Evolutionary conservation across 805 yeast genomes (phyloP).

Genomic region (Saturnispora silvae): DNA sequence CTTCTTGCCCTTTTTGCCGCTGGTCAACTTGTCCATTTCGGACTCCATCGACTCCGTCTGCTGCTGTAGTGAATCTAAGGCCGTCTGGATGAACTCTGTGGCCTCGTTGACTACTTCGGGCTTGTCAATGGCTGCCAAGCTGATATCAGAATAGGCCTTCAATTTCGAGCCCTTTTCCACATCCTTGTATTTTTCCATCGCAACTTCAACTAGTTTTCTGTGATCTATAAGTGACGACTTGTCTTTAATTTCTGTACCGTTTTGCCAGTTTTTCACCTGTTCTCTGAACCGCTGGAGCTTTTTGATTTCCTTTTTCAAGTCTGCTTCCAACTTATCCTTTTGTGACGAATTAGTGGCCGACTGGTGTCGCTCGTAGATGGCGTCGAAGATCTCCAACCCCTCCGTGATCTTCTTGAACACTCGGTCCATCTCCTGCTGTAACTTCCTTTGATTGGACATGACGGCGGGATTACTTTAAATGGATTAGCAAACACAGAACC

Average conservation of each 20-base stretch:
- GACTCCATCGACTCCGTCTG: slow-evolving; percentile 74
- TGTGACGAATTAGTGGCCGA: slow-evolving; percentile 36
- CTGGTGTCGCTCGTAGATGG: slow-evolving; percentile 43
- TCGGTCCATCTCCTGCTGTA: slow-evolving; percentile 48
- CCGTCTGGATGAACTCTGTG: slow-evolving; percentile 52
- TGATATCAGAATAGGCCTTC: slow-evolving; percentile 49
- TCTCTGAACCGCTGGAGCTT: slow-evolving; percentile 49
- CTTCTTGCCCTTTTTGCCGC: slow-evolving; percentile 44
- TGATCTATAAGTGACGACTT: slow-evolving; percentile 37
- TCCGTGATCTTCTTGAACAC: slow-evolving; percentile 51
- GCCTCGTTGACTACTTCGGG: slow-evolving; percentile 74
- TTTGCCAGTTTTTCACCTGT: slow-evolving; percentile 49
- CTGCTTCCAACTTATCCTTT: slow-evolving; percentile 46
- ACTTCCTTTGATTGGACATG: slow-evolving; percentile 30
- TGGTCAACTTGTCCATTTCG: slow-evolving; percentile 44
- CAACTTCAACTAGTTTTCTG: slow-evolving; percentile 29
- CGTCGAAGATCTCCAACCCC: slow-evolving; percentile 46
- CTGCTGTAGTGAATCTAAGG: slow-evolving; percentile 68
- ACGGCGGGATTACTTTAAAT: too few species aligned
- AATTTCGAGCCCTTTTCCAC: slow-evolving; percentile 47
- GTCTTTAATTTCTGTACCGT: slow-evolving; percentile 42
- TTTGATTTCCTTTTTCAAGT: slow-evolving; percentile 50
- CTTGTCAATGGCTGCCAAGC: slow-evolving; percentile 35
- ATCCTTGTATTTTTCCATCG: slow-evolving; percentile 53
- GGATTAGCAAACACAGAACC: too few species aligned